phyloP scores from a whole-genome alignment of 192 early-diverging fungal species.

The Rhizoclosmatium globosum region DNA sequence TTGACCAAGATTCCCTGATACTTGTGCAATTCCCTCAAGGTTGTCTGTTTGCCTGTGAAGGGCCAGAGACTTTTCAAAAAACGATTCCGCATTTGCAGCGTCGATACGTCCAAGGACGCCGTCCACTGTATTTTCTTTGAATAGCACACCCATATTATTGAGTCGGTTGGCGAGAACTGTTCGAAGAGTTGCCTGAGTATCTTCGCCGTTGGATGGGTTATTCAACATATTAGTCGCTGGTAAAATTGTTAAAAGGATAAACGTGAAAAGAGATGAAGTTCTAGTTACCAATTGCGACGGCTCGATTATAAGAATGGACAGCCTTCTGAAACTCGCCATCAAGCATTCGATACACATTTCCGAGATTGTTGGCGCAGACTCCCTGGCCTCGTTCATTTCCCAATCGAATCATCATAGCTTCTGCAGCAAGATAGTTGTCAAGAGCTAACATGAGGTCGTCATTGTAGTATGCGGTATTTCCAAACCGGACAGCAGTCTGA shows the following conservation, averaged over 20 bases:
- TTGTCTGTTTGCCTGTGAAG: constrained; percentile 38
- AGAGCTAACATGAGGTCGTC: constrained; percentile 45
- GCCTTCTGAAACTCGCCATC: constrained; percentile 31
- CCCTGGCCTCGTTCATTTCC: constrained; percentile 43
- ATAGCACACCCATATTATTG: constrained; percentile 16
- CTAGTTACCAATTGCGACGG: constrained; percentile 40
- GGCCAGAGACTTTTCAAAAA: constrained; percentile 29
- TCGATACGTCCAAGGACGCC: constrained; percentile 33
- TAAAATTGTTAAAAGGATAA: too few species aligned
- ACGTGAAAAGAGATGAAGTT: too few species aligned
- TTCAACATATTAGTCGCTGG: constrained; percentile 26
- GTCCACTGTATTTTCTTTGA: too few species aligned
- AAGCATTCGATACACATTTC: constrained; percentile 50
- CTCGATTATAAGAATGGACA: constrained; percentile 25
- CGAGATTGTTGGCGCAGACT: constrained; percentile 49
- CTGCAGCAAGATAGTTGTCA: constrained; percentile 47
- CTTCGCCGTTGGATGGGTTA: constrained; percentile 18
- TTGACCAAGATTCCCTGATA: too few species aligned
- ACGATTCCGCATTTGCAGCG: constrained; percentile 2
- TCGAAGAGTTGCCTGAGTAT: constrained; percentile 11
- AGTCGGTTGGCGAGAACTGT: constrained; percentile 40
- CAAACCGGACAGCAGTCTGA: constrained; percentile 48
- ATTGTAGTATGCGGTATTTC: constrained; percentile 48
- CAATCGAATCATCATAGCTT: constrained; percentile 42
- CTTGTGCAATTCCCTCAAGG: constrained; percentile 40